Evolutionary conservation across 306 rosid genomes (phyloP), one percentile per base, ranked within the genome.

Genomic region (Macrotyloma uniflorum): DNA sequence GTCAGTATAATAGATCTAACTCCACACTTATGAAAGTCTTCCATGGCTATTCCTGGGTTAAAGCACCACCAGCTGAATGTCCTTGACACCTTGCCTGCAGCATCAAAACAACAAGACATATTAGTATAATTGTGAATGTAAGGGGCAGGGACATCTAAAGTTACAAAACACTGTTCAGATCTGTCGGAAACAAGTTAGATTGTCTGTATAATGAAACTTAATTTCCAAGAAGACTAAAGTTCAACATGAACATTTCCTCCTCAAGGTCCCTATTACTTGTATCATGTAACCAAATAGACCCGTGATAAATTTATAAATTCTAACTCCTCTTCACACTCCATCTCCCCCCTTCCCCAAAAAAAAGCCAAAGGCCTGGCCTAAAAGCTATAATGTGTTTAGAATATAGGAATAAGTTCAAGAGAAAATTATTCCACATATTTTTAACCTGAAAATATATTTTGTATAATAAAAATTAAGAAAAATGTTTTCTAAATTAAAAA

Each of bases 51-150:
- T 87, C 98, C 98, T 33, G 98, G 98, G 78, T 94, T 91, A 84
- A 94, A 94, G 85, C 98, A 94, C 98, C 98, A 94, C 98, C 98
- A 92, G 86, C 98, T 87, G 79, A 94, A 93, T 62, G 91, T 91
- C 82, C 97, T 90, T 15, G 97, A 88, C 74, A 87, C 84, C 82
- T 88, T 90, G 51, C 96, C 97, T 94, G 87, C 51, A 85, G 72
- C 63, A 66, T 59, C 64, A 74, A 79, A 59, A 81, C 40, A 72
- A 54, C 46, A 46, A 85, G 65, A 69, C 36, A 67, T 75, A 28
- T 26, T 13, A 32, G 15, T 19, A 20, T 78, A 78, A 69, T 62
- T 30, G 80, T 67, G 24, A 84, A 75, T 50, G 73, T 35, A 79
- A 79, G 45, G 65, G 55, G 23, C 36, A 68, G 40, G 55, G 18